Evolutionary conservation across 139 green algal genomes (phyloP).

Genomic region (Pseudopediastrum boryanum): DNA sequence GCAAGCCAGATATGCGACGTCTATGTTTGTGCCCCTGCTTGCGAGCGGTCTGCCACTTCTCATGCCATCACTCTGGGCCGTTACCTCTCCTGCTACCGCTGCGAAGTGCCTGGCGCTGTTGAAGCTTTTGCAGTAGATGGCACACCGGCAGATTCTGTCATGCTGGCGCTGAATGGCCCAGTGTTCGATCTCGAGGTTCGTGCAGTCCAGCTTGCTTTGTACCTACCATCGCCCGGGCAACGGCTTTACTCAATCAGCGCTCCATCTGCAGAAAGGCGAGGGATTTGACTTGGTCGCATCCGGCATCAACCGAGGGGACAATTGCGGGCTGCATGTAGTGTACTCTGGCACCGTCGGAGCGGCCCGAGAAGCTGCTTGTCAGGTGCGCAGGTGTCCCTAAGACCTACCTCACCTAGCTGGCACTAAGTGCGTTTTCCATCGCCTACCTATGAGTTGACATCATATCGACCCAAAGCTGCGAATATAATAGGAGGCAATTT

Average conservation of each 20-base stretch:
- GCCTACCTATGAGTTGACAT: too few relatives aligned
- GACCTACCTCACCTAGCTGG: too few relatives aligned
- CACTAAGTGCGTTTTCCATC: too few relatives aligned
- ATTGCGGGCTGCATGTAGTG: constrained; percentile 80
- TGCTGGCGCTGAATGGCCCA: constrained; percentile 59
- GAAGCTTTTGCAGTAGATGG: constrained; percentile 50
- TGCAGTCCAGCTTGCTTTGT: too few relatives aligned
- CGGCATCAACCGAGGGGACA: constrained; percentile 87
- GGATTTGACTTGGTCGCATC: constrained; percentile 58
- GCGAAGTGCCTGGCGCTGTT: constrained; percentile 24
- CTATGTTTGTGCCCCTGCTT: constrained; percentile 58
- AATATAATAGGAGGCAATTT: too few relatives aligned
- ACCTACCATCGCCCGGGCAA: too few relatives aligned
- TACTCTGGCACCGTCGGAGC: constrained; percentile 80
- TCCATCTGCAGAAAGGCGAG: neutral
- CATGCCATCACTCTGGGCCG: constrained; percentile 70
- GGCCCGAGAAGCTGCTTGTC: constrained; percentile 75
- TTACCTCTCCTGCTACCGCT: constrained; percentile 24
- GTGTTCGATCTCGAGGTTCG: constrained; percentile 28
- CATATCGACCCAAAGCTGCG: too few relatives aligned
- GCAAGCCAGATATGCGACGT: constrained; percentile 33
- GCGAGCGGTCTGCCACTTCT: constrained; percentile 63
- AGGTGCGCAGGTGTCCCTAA: constrained; percentile 44
- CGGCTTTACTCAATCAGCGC: too few relatives aligned
- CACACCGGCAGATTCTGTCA: constrained; percentile 54